Evolutionary conservation across 2,329 filamentous ascomycete species (phyloP), one percentile per base, ranked within the genome.

Genomic region (Fusarium tricinctum): DNA sequence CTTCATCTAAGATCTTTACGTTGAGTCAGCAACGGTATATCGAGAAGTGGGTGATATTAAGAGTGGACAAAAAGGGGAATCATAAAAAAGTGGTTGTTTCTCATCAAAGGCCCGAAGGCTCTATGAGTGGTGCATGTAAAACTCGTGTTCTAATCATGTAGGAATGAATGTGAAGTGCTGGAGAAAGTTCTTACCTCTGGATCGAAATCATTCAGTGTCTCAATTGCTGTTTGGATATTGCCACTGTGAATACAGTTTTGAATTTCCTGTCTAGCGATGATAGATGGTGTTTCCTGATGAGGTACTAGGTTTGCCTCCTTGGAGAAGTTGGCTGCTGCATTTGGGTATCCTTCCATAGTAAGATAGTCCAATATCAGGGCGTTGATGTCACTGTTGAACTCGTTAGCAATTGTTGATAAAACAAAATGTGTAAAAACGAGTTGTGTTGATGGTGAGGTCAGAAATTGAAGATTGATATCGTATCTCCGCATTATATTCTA

Each of bases 121-220:
- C 88, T 98, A 96, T 93, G 96, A 94, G 96, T 99, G 96, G 96
- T 99, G 96, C 96, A 99, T 99, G 95, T 86, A 97, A 89, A 94
- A 91, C 86, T 87, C 84, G 77, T 79, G 77, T 85, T 92, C 85
- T 97, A 97, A 99, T 99, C 96, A 96, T 94, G 81, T 87, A 53
- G 51, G 32, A 33, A 33, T 26, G 38, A 86, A 88, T 83, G 62
- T 20, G 71, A 65, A 45, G 50, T 58, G 66, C 23, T 60, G 32
- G 54, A 17, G 42, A 47, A 39, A 38, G n/a, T 13, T 28, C 92
- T 81, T 89, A 99, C 96, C 88, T 96, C 90, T 72, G 94, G 92
- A 72, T 97, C 93, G 33, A 97, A 83, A 71, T 97, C 92, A 77
- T 98, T 98, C 74, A 99, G 86, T 52, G 90, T 88, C 69, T 94